Base-by-base conservation (phyloP, 139 green algal species). In the Chlorella sp. region DNA sequence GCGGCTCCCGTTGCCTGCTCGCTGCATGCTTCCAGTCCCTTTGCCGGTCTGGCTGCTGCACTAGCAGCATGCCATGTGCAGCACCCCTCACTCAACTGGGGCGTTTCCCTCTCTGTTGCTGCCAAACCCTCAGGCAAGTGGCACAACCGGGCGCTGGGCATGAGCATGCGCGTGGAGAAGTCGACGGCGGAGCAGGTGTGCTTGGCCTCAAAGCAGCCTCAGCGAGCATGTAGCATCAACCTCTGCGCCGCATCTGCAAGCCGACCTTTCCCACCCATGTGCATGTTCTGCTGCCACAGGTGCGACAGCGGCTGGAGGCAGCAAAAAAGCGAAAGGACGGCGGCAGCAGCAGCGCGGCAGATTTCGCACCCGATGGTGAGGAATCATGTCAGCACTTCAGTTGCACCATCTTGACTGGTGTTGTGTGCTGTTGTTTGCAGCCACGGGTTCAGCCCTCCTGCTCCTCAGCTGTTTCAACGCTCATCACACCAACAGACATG, bases 131-230 rank as follows among this genome's bases (percentile, higher is more conserved):
- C 60, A 82, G 76, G 97, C 81, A 99, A 99, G 86, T 98, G 91
- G 73, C 96, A 99, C 85, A 98, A 98, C 88, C 87, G 95, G 4
- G 96, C 96, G 51, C 87, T 99, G 81, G 97, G 97, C 51, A 99
- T 99, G 95, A 96, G 87, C 74, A 99, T 99, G 96, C 79, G 90
- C 1, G 96, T 98, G 47, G 96, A 99, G 84, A 90, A 92, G 44
- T 95, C 91, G 23, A 97, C 90, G 1, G 92, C 96, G 72, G 94
- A 98, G 60, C 91, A 98, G 85, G 95, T 97, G 63, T 0, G 90
- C 25, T n/a, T n/a, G n/a, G n/a, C n/a, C n/a, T n/a, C n/a, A n/a
- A n/a, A n/a, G n/a, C n/a, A n/a, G n/a, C n/a, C n/a, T n/a, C n/a
- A n/a, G n/a, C n/a, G n/a, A n/a, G n/a, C n/a, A n/a, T n/a, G n/a